Conservation (phyloP, 148 eudicot species). For the Agrostemma githago region DNA sequence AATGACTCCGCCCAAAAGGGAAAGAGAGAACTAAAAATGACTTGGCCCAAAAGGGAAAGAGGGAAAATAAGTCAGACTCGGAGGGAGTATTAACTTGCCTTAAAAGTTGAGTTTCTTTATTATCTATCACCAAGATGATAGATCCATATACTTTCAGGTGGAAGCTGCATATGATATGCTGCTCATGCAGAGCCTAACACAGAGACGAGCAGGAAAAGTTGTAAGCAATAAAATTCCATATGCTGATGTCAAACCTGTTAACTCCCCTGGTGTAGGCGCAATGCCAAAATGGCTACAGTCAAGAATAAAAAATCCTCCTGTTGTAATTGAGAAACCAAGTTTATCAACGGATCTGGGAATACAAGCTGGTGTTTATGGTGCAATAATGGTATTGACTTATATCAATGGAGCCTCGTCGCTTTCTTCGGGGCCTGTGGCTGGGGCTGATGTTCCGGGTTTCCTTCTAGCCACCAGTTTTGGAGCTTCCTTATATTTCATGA, state of each 20-base stretch:
- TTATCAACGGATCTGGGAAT: constrained; percentile 55
- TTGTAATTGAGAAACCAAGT: constrained; percentile 64
- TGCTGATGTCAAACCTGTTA: constrained; percentile 89
- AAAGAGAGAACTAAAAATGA: no score
- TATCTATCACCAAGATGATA: constrained; percentile 12
- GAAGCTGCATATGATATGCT: constrained; percentile 99
- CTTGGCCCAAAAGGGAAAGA: no score
- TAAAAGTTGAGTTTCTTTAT: background rate
- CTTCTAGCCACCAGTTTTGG: constrained; percentile 90
- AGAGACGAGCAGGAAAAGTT: constrained; percentile 94
- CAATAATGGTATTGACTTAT: constrained; percentile 74
- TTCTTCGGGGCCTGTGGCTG: constrained; percentile 50
- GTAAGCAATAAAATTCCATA: constrained; percentile 69
- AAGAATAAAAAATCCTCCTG: constrained; percentile 46
- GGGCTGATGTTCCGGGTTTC: constrained; percentile 92
- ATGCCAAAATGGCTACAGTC: constrained; percentile 84
- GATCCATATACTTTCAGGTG: constrained; percentile 40
- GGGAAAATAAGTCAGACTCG: no score
- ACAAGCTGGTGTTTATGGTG: constrained; percentile 97
- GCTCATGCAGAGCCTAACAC: constrained; percentile 92
- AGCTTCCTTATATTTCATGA: constrained; percentile 93
- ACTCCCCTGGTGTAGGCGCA: constrained; percentile 45
- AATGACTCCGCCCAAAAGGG: no score
- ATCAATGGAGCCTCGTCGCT: constrained; percentile 66
- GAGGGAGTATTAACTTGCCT: background rate